Base-by-base conservation (phyloP, 2,329 filamentous ascomycete genomes). In the Trichoderma koningiopsis region DNA sequence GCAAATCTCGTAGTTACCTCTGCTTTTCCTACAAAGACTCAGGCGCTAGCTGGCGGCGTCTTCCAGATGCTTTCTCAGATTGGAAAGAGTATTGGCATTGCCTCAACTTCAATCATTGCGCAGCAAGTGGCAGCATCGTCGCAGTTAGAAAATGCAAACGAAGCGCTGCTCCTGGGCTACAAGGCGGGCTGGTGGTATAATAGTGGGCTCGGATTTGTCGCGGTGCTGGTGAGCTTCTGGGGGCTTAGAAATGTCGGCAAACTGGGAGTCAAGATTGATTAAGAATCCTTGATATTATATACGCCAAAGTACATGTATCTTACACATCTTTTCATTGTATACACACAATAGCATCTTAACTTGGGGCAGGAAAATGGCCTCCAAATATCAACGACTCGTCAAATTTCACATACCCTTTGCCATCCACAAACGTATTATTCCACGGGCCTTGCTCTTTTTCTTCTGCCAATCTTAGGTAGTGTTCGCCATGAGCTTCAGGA, bases 101-200 rank as follows among this genome's bases (percentile, higher is more conserved):
- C 67, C 7, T 43, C 49, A 16, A 56, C 52, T 1, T 49, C 59
- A 37, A 57, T 65, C 27, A 64, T 77, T 27, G 57, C 66, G 11
- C 33, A 43, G 8, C 35, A 56, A 10, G n/a, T 56, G 10, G 55
- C 49, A 2, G 29, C 49, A 7, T 43, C 22, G 10, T 56, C 24
- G 19, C 27, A 57, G 0, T 4, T 33, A 8, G 2, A 29, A 7
- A 35, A 57, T 57, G 16, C 24, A 4, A 65, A 57, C 16, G 33
- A 43, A 35, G 52, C 49, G 27, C 5, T 57, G 6, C 33, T 65
- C 19, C 33, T 43, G 11, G 52, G 52, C 6, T 65, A 43, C 52
- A 65, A 57, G 16, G 52, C 24, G 16, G 62, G 49, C 4, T 65
- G 49, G 49, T 31, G 35, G 37, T 64, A 64, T 31, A 64, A 64